These are phyloP conservation scores for Echria macrotheca DNA, from an alignment of 495 filamentous ascomycete genomes.

Conservation along the genomic window DNA sequence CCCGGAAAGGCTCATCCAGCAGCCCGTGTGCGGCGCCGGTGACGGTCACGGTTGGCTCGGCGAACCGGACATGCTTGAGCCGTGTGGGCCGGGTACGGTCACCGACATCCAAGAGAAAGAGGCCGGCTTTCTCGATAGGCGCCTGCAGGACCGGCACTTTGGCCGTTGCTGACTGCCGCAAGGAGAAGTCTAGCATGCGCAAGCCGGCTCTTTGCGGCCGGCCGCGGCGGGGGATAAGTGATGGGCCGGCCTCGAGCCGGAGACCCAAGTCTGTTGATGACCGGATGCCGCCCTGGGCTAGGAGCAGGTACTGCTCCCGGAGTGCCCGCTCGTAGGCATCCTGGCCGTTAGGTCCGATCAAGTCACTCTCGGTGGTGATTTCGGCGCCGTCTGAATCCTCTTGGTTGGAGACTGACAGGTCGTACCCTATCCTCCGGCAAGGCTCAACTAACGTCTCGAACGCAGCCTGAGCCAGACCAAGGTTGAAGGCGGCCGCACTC, in stretches of 20 bases:
- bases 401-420: constrained; percentile 35
- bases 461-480: constrained; percentile 45
- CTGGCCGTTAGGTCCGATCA: neutral
- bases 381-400: constrained; percentile 25
- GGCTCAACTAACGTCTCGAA: constrained; percentile 53
- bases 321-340: constrained; percentile 11
- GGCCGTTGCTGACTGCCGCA: constrained; percentile 32
- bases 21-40: constrained; percentile 22
- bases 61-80: constrained; percentile 3
- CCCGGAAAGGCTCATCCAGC: constrained; percentile 19
- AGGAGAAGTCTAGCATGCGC: constrained; percentile 24
- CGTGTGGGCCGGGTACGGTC: neutral
- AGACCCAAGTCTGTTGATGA: constrained; percentile 20
- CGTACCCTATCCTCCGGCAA: constrained; percentile 52
- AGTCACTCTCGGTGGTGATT: neutral
- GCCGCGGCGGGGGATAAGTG: neutral
- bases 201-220: constrained; percentile 2
- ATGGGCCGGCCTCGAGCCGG: constrained; percentile 10
- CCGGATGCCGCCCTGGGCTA: constrained; percentile 13
- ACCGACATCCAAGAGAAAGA: neutral
- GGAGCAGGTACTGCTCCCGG: constrained; percentile 17
- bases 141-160: constrained; percentile 31
- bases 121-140: constrained; percentile 6
- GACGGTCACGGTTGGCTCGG: constrained; percentile 20
- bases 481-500: constrained; percentile 43